Base-by-base conservation (phyloP, 1,284 basidiomycete species). In the Naganishia albida region DNA sequence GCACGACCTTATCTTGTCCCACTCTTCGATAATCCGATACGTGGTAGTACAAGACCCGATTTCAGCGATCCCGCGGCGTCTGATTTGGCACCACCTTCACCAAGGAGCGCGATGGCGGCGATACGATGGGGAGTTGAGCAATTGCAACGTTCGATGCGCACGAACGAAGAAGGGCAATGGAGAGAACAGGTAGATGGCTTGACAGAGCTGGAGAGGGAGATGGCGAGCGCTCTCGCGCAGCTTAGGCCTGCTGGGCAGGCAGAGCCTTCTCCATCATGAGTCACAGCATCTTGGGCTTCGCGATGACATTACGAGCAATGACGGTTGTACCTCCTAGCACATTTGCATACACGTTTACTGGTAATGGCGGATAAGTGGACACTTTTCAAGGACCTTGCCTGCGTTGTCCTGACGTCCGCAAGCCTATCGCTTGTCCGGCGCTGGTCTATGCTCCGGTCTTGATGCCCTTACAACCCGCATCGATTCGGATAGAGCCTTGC, bases 71-170 rank as follows among this genome's bases (percentile, higher is more conserved):
- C n/a, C n/a, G n/a, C 39, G 7, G 20, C 42, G 25, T 18, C 26
- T 3, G 39, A 39, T 8, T 26, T 39, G 13, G 28, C 30, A 12
- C 28, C 51, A n/a, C 51, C 20, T 38, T 60, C 57, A 30, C 57
- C 57, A 26, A 30, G 46, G 25, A 60, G 57, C 23, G 57, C 25
- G 23, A 60, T 60, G 12, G 46, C 57, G 3, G 39, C 57, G 7
- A 15, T 60, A 40, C 46, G 57, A 8, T 60, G 57, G 57, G 39
- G 57, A 10, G 48, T 49, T n/a, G 46, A 60, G 26, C 57, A 60
- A 30, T 15, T 60, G 16, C 34, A 26, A 15, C 57, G 46, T 23
- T 49, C 57, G 10, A n/a, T 50, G 23, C 57, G 25, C 6, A 38
- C 20, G 8, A 34, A 46, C 8, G 34, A 12, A 7, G 28, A 23